phyloP scores from a whole-genome alignment of 345 rosid species.

The Rhizophora apiculata region DNA sequence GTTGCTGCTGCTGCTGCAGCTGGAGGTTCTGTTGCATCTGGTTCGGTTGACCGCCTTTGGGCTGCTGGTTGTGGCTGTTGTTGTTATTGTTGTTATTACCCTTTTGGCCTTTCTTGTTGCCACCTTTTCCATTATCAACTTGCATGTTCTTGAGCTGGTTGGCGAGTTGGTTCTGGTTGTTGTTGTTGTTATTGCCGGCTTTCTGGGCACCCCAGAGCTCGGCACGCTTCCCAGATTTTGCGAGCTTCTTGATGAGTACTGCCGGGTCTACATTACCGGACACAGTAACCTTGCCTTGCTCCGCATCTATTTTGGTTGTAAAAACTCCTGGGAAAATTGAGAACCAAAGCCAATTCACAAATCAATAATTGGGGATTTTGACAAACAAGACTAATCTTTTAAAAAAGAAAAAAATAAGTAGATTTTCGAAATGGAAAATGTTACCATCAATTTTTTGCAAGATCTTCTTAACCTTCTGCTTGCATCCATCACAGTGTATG shows the following conservation, averaged over 20 bases:
- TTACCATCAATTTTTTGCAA: background rate
- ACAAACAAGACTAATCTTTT: no score
- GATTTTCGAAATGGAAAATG: no score
- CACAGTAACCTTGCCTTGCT: background rate
- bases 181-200: conserved; percentile 46
- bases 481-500: background rate
- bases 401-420: no score
- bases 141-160: conserved; percentile 76
- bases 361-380: background rate
- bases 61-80: conserved; percentile 25
- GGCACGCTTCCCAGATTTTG: background rate
- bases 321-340: background rate
- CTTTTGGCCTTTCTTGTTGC: conserved; percentile 52
- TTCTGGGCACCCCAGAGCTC: conserved; percentile 43
- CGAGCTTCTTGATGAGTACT: background rate
- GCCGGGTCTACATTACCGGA: background rate
- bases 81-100: conserved; percentile 31
- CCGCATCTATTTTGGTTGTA: background rate
- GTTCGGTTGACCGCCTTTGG: conserved; percentile 34
- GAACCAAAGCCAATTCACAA: background rate
- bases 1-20: conserved; percentile 36
- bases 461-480: background rate
- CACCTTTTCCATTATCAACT: conserved; percentile 57
- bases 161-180: conserved; percentile 45
- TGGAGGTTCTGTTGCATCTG: conserved; percentile 30